Conservation (phyloP, 140 eudicot genomes). For the Stevia rebaudiana region DNA sequence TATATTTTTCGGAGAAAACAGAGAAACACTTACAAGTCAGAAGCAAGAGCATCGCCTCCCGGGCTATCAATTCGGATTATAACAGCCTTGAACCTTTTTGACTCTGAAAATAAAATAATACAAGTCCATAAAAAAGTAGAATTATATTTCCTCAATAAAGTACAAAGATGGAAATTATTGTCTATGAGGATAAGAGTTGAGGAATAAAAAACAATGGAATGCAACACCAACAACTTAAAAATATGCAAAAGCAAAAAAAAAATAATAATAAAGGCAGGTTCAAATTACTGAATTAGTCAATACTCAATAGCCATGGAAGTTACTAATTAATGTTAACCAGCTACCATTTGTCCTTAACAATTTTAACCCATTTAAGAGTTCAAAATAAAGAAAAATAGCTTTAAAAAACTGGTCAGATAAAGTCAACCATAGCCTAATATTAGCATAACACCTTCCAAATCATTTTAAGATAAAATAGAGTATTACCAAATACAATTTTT, state of each 20-base stretch:
- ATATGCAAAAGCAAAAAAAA: neutral
- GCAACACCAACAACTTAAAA: neutral
- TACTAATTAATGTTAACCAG: neutral
- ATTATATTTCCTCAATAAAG: neutral
- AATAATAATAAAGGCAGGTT: too few relatives aligned
- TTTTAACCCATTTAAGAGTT: neutral
- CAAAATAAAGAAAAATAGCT: neutral
- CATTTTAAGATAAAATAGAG: neutral
- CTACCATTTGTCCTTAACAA: neutral
- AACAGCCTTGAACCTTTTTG: conserved; percentile 78
- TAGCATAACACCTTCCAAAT: neutral
- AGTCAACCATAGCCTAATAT: neutral
- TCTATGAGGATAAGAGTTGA: neutral
- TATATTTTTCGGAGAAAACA: conserved; percentile 35
- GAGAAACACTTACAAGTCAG: conserved; percentile 73
- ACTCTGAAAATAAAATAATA: conserved; percentile 45
- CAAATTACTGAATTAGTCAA: neutral
- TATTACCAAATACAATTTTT: too few relatives aligned
- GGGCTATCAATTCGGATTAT: conserved; percentile 92
- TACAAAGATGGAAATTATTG: neutral
- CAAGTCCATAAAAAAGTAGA: conserved; percentile 6
- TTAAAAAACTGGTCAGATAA: neutral
- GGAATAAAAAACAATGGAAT: neutral
- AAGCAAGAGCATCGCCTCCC: conserved; percentile 93
- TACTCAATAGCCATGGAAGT: neutral